phyloP scores from a whole-genome alignment of 192 early-diverging fungal genomes.

The Umbelopsis isabellina region DNA sequence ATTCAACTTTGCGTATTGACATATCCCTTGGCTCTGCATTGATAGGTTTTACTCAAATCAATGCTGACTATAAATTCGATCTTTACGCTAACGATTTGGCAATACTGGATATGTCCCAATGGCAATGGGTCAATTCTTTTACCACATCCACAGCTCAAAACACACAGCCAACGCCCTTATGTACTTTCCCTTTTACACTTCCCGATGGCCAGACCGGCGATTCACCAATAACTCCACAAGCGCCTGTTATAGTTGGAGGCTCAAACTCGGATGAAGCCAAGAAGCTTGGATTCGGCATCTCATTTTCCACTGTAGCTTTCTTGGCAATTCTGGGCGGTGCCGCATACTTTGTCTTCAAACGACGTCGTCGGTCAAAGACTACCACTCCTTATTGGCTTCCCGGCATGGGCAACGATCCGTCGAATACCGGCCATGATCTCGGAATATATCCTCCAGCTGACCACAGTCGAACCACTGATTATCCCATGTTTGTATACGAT shows the following conservation, averaged over 20 bases:
- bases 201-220: not conserved
- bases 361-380: conserved; percentile 20
- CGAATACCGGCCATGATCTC: not conserved
- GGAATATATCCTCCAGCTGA: conserved; percentile 7
- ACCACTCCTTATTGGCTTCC: conserved; percentile 32
- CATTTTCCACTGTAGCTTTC: conserved; percentile 24
- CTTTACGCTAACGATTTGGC: conserved; percentile 15
- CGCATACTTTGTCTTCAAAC: conserved; percentile 22
- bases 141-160: not conserved
- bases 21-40: not conserved
- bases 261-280: not conserved
- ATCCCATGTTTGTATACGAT: conserved; percentile 29
- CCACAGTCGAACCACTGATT: conserved; percentile 6
- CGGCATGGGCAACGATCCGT: conserved; percentile 1
- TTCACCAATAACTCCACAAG: not conserved
- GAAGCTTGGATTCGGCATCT: conserved; percentile 32
- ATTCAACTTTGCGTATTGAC: not conserved
- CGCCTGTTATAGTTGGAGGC: not conserved
- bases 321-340: conserved; percentile 16
- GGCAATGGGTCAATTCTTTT: conserved; percentile 18
- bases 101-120: conserved; percentile 26
- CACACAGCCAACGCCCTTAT: not conserved
- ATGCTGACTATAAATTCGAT: not conserved
- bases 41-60: not conserved
- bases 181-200: not conserved